A percentile compares a stretch with the other conserved stretches of the same genome.
Evolutionary conservation across 345 rosid genomes (phyloP).

Genomic region (Gossypium stocksii): DNA sequence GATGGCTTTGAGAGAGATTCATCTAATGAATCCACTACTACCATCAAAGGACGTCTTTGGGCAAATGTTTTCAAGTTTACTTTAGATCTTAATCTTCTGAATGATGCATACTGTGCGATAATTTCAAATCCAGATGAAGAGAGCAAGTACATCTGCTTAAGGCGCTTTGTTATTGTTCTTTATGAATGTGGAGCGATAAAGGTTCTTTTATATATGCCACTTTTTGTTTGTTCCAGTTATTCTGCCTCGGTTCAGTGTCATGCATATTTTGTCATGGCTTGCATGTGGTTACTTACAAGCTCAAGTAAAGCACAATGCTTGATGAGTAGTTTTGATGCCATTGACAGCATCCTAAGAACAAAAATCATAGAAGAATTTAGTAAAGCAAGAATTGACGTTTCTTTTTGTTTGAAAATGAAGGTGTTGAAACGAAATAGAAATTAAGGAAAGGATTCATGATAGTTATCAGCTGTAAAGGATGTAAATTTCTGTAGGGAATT

Average conservation of each 20-base stretch:
- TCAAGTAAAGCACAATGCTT: background rate
- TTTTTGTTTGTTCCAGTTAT: conserved; percentile 12
- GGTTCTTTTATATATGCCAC: conserved; percentile 38
- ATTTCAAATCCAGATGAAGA: conserved; percentile 98
- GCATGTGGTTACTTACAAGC: background rate
- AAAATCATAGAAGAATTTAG: background rate
- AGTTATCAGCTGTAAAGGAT: background rate
- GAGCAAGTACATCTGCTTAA: conserved; percentile 85
- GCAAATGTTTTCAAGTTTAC: conserved; percentile 90
- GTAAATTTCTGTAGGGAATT: background rate
- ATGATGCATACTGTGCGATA: conserved; percentile 94
- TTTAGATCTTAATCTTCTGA: conserved; percentile 75
- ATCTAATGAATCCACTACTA: conserved; percentile 44
- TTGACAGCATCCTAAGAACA: conserved; percentile 2
- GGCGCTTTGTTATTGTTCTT: conserved; percentile 86
- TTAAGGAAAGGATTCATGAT: background rate
- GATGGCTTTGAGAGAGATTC: conserved; percentile 31
- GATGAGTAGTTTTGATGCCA: background rate
- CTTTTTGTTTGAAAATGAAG: conserved; percentile 5
- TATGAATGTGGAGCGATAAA: conserved; percentile 77
- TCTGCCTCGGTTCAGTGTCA: background rate
- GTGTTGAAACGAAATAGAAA: background rate
- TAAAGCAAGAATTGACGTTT: conserved; percentile 4
- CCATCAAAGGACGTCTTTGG: conserved; percentile 83
- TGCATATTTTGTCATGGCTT: background rate